These are phyloP conservation scores for Diaporthe aspalathi DNA, from an alignment of 2,329 filamentous ascomycete species.

Conservation along the genomic window DNA sequence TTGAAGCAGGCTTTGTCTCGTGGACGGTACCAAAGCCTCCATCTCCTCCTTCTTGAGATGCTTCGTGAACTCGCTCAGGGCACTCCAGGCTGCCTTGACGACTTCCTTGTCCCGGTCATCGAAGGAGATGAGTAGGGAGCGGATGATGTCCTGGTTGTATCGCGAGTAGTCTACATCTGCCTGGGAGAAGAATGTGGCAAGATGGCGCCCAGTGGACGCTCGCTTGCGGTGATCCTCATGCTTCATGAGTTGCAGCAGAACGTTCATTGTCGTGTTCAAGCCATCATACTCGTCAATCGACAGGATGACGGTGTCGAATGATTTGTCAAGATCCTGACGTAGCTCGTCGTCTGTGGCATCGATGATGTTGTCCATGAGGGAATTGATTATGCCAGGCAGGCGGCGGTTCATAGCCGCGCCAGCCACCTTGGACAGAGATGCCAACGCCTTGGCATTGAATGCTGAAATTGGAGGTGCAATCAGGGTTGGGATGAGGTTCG, in stretches of 20 bases:
- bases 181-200: constrained; percentile 86
- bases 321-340: constrained; percentile 76
- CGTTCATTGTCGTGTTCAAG: constrained; percentile 94
- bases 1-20: constrained; percentile 85
- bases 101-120: constrained; percentile 86
- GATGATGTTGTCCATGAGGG: constrained; percentile 93
- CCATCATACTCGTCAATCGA: constrained; percentile 97
- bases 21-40: constrained; percentile 90
- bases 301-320: constrained; percentile 89
- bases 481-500: constrained; percentile 93
- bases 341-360: constrained; percentile 79
- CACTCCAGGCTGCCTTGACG: constrained; percentile 89
- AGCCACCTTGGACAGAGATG: constrained; percentile 92
- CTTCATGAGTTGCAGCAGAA: constrained; percentile 87
- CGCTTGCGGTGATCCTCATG: constrained; percentile 91
- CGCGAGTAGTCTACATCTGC: constrained; percentile 90
- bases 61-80: constrained; percentile 87
- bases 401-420: constrained; percentile 90
- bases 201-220: constrained; percentile 79
- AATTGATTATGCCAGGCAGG: constrained; percentile 89
- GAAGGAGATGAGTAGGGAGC: constrained; percentile 89
- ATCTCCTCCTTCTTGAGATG: constrained; percentile 96
- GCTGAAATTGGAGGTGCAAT: constrained; percentile 89
- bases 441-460: constrained; percentile 95
- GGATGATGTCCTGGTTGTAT: constrained; percentile 96